Evolutionary conservation across 345 rosid genomes (phyloP), one percentile per base, ranked within the genome.

Genomic region (Gossypium rotundifolium): DNA sequence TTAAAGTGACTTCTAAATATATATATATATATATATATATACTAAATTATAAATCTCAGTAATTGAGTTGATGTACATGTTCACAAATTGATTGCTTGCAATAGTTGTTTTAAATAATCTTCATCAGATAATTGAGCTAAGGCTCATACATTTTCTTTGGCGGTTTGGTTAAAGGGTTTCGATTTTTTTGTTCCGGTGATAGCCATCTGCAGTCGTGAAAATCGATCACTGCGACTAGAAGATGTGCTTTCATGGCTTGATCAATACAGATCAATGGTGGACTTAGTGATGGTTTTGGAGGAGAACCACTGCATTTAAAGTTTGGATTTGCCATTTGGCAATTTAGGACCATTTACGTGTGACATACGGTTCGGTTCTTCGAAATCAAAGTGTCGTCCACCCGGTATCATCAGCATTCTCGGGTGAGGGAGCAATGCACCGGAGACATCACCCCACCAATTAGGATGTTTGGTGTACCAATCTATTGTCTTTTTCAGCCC

Each of bases 391-490:
- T 84, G 89, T 64, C 92, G 79, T 40, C 88, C 94, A 45, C 93
- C 91, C 13, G 98, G 93, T 94, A 90, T 89, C 98, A 91, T 89
- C 78, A 90, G 69, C 97, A 90, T 90, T 80, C 86, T 85, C 51
- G 96, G 96, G 78, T 93, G 98, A 74, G 93, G 98, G 77, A 89
- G 91, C 69, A 93, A 72, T 23, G 98, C 98, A 29, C 94, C 98
- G 42, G 91, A 80, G 22, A 93, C 96, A 78, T 91, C 96, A 46
- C 94, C 98, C 98, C 98, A 93, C 94, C 98, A 93, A 62, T 89
- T 88, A 64, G 96, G 94, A 83, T 93, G 88, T 63, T 82, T 80
- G 73, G 88, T 86, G 80, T 93, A 93, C 98, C 98, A 93, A 6
- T 89, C 88, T 59, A 89, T 84, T 8, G 96, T 90, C 84, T 86